These are phyloP conservation scores for Sherardia arvensis DNA, from an alignment of 257 asterid genomes.

Conservation along the genomic window DNA sequence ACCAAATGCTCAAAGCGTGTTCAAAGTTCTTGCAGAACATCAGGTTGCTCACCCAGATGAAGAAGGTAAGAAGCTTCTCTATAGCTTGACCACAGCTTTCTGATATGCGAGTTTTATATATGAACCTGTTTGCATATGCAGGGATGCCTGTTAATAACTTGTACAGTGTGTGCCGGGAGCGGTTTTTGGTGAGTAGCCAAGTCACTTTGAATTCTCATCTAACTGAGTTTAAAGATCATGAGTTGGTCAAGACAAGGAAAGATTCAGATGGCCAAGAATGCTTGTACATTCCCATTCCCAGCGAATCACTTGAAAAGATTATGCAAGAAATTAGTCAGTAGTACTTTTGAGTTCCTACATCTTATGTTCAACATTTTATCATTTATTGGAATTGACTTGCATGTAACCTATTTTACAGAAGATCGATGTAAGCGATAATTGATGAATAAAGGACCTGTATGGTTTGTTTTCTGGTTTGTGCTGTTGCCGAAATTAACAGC, in stretches of 20 bases:
- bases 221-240: slow-evolving; percentile 94
- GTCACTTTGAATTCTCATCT: slow-evolving; percentile 80
- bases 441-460: background rate
- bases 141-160: slow-evolving; percentile 75
- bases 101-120: slow-evolving; percentile 7
- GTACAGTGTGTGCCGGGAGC: slow-evolving; percentile 72
- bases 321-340: slow-evolving; percentile 56
- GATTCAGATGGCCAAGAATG: slow-evolving; percentile 82
- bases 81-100: slow-evolving; percentile 4
- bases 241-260: slow-evolving; percentile 72
- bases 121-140: slow-evolving; percentile 12
- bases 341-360: background rate
- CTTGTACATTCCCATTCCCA: slow-evolving; percentile 61
- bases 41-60: slow-evolving; percentile 75
- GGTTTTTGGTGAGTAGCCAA: slow-evolving; percentile 84
- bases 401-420: too few relatives aligned
- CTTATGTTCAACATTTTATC: background rate
- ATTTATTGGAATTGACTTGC: background rate
- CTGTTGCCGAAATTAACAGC: too few relatives aligned
- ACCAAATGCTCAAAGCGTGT: slow-evolving; percentile 82
- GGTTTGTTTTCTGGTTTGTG: background rate
- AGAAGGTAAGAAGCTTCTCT: slow-evolving; percentile 57
- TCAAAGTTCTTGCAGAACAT: slow-evolving; percentile 69
- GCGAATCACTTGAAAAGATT: slow-evolving; percentile 70
- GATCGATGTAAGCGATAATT: too few relatives aligned